Evolutionary conservation across 2,329 filamentous ascomycete genomes (phyloP), one percentile per base, ranked within the genome.

Genomic region (Pseudogymnoascus sp.): DNA sequence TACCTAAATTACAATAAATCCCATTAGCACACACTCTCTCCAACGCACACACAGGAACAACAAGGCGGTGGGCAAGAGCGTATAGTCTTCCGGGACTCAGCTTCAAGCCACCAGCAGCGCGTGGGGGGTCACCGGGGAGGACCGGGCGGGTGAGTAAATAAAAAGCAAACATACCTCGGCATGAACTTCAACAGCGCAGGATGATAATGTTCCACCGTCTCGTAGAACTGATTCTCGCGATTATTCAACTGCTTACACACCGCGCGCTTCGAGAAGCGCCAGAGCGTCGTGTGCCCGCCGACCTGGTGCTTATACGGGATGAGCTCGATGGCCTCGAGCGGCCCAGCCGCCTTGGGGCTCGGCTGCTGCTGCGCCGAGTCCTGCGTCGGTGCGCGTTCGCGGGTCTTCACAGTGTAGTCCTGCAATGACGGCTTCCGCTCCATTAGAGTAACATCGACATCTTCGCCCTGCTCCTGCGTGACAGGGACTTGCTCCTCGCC

Each of bases 161-260:
- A 60, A 66, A 64, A 67, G 51, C 39, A 66, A 64, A 64, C 79
- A 67, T 79, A 89, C 87, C 93, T 91, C 68, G 95, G 95, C 67
- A 99, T 81, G 73, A 97, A 99, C 45, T 89, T 86, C 65, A 99
- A 79, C 71, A 99, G 82, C 73, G 96, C 89, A 67, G 92, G 90
- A 75, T 99, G 93, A 69, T 91, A 86, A 71, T 86, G 86, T 78
- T 99, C 95, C 71, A 97, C 91, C 63, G 88, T 95, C 77, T 99
- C 95, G 75, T 99, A 99, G 74, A 99, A 99, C 77, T 96, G 91
- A 76, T 99, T 99, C 74, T 99, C 95, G 71, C 93, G 85, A 74
- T 96, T 99, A 75, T 96, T 99, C 72, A 99, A 83, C 77, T 97
- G 92, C 77, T 99, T 99, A 81, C 95, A 99, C 10, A 99, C 93